Evolutionary conservation across 148 eudicot genomes (phyloP).

Genomic region (Arctostaphylos glauca): DNA sequence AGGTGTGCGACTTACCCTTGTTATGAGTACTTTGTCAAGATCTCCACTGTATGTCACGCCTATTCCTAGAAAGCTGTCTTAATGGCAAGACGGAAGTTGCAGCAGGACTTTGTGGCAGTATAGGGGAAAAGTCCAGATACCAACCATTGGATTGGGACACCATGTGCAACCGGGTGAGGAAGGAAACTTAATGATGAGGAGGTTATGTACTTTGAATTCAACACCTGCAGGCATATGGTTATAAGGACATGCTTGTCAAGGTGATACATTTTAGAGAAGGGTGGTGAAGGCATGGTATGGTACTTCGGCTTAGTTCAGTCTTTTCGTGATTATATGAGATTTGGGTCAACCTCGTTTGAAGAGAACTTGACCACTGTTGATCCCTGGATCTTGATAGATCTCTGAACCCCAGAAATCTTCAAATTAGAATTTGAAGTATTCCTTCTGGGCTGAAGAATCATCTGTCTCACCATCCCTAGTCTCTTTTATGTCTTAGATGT

Average conservation of each 20-base stretch:
- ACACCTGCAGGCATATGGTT: not conserved
- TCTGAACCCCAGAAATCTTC: not conserved
- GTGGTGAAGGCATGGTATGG: not conserved
- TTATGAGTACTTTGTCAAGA: not conserved
- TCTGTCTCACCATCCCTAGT: not conserved
- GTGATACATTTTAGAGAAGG: not conserved
- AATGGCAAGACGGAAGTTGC: not conserved
- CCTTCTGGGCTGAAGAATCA: not conserved
- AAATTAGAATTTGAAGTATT: not conserved
- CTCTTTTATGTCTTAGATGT: not conserved
- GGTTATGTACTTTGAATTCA: not conserved
- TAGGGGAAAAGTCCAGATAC: not conserved
- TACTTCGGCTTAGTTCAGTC: not conserved
- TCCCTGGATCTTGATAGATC: constrained; percentile 5
- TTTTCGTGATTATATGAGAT: not conserved
- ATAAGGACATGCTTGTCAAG: not conserved
- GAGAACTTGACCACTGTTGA: not conserved
- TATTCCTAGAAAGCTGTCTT: not conserved
- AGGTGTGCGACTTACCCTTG: not conserved
- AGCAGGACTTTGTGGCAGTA: not conserved
- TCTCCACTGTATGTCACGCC: not conserved
- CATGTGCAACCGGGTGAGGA: not conserved
- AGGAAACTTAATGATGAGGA: not conserved
- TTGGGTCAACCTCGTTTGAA: not conserved
- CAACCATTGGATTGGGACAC: not conserved